Evolutionary conservation across 352 stramenopile genomes (phyloP), one percentile per base, ranked within the genome.

Genomic region (Pythium graminicola): DNA sequence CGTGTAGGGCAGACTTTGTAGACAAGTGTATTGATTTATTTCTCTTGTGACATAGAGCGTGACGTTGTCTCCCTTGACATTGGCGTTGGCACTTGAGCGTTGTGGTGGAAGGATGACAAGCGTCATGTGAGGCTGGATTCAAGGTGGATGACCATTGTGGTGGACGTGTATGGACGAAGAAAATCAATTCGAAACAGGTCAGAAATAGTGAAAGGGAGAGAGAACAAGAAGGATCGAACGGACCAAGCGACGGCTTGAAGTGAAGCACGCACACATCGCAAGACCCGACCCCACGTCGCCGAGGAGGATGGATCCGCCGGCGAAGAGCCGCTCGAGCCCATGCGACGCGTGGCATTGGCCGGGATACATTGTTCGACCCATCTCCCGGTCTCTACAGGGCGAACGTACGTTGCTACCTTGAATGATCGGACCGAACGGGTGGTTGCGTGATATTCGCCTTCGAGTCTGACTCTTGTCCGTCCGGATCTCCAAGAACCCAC

Each of bases 21-120:
- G 44, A 53, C 26, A 45, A 45, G 32, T 43, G 43, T 53, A 62
- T 62, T 62, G 54, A 61, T 61, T 60, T 61, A 52, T 56, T 56
- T 55, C 35, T 55, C 46, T 57, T 55, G 28, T 62, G 54, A 51
- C 39, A 57, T 52, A 62, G 51, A 62, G 46, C 39, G 39, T 57
- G 47, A 14, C 40, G 38, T 62, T 47, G 54, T 54, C 44, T 55
- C 44, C 24, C 47, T 49, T 44, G 33, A 13, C 19, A 35, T 51
- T 26, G 33, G 19, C 19, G 26, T 51, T 26, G 29, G 24, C 23
- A 23, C 8, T 47, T 50, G 27, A 27, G 33, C 33, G 33, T 41
- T 48, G 22, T 57, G 39, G 19, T 50, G 39, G 17, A 49, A 31
- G 31, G 27, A 39, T 33, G 22, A 29, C 47, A 23, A 35, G 24